These are phyloP conservation scores for Geotrichum reessii DNA, from an alignment of 1,139 yeast genomes.

Conservation along the genomic window DNA sequence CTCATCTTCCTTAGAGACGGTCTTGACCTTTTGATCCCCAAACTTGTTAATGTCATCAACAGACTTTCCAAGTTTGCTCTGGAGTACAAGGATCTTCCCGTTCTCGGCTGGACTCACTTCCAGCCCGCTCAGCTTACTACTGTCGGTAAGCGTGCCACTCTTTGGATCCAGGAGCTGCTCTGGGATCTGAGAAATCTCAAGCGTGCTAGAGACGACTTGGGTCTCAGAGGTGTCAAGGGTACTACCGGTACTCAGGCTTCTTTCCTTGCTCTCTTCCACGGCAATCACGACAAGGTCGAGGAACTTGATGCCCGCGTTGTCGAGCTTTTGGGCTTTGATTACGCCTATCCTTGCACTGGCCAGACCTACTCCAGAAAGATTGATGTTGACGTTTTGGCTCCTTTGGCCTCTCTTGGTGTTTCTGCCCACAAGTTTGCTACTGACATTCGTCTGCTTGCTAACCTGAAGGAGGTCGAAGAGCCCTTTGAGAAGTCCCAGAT, in stretches of 20 bases:
- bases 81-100: slow-evolving; percentile 91
- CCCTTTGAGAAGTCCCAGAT: slow-evolving; percentile 97
- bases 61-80: slow-evolving; percentile 83
- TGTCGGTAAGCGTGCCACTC: slow-evolving; percentile 95
- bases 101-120: slow-evolving; percentile 98
- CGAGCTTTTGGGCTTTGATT: slow-evolving; percentile 86
- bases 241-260: slow-evolving; percentile 99
- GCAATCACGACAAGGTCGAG: slow-evolving; percentile 95
- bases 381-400: slow-evolving; percentile 88
- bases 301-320: slow-evolving; percentile 85
- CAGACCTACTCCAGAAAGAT: slow-evolving; percentile 98
- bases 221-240: slow-evolving; percentile 97
- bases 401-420: slow-evolving; percentile 92
- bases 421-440: slow-evolving; percentile 97
- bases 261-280: slow-evolving; percentile 88
- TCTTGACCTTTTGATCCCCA: slow-evolving; percentile 85
- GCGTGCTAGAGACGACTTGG: slow-evolving; percentile 94
- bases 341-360: slow-evolving; percentile 95
- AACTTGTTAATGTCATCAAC: slow-evolving; percentile 91
- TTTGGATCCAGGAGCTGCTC: slow-evolving; percentile 94
- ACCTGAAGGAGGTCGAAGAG: slow-evolving; percentile 94
- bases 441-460: slow-evolving; percentile 91
- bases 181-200: slow-evolving; percentile 97
- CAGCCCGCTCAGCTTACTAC: slow-evolving; percentile 99
- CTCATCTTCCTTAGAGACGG: slow-evolving; percentile 94